Evolutionary conservation across 2,329 filamentous ascomycete genomes (phyloP).

Genomic region (Cordyceps pruinosa): DNA sequence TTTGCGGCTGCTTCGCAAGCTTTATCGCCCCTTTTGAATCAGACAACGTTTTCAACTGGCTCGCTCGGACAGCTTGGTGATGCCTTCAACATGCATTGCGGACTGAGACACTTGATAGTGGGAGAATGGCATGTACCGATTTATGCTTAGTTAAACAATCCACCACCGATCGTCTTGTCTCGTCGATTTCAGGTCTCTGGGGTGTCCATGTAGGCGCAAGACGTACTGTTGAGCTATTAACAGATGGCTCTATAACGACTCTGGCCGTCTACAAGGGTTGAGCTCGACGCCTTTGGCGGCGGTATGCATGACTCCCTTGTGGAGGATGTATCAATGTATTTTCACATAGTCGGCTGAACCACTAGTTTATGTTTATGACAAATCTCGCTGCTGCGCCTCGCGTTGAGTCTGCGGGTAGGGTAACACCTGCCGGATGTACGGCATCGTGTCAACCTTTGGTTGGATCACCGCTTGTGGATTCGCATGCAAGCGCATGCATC

Average conservation of each 20-base stretch:
- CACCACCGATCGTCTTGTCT: not conserved
- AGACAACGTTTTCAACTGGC: not conserved
- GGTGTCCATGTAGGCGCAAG: not conserved
- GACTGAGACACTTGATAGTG: not conserved
- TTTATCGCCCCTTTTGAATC: not conserved
- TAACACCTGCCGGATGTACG: not conserved
- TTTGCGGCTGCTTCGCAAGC: not conserved
- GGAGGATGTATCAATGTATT: too few relatives aligned
- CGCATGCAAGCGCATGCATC: not conserved
- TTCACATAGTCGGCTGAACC: too few relatives aligned
- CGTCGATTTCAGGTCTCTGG: not conserved
- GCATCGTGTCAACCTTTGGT: not conserved
- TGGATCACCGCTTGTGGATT: not conserved
- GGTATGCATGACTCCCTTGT: too few relatives aligned
- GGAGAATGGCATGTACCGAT: not conserved
- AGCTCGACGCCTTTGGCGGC: not conserved
- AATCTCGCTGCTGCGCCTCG: not conserved
- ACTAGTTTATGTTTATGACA: not conserved
- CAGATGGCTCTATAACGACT: not conserved
- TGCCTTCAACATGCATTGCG: not conserved
- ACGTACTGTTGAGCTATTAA: not conserved
- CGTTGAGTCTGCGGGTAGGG: not conserved
- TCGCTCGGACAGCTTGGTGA: not conserved
- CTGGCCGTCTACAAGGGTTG: not conserved
- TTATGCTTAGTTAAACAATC: not conserved